Evolutionary conservation across 2,329 filamentous ascomycete genomes (phyloP), one percentile per base, ranked within the genome.

Genomic region (Xylaria sp.): DNA sequence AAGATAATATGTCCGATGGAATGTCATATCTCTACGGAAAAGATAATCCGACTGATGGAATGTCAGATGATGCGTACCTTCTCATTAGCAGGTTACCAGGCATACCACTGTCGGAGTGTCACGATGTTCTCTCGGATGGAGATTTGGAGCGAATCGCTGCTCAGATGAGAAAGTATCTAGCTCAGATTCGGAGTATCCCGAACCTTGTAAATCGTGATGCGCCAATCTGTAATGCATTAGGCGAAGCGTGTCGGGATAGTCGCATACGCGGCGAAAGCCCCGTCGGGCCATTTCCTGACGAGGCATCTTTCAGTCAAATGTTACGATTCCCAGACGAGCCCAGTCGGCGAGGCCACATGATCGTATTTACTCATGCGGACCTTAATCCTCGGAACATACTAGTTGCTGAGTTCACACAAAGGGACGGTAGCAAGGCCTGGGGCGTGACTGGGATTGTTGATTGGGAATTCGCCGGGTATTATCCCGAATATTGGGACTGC

Each of bases 351-450:
- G 75, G 75, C 12, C 76, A 80, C 61, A 65, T 67, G 25, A 76
- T 78, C 18, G 70, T 78, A 7, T 81, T 81, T 34, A 79, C 79
- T 3, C 78, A 67, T 62, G 77, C 76, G 1, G 78, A 80, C 57
- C 73, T 81, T 6, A 80, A 79, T 52, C 71, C 76, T 1, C 72
- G 76, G 7, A 81, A 81, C 54, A 80, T 81, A 25, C 60, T 80
- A 18, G 73, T 81, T 18, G 73, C 76, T 18, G 60, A 63, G 41
- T 57, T 70, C 18, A 48, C 37, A 1, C 62, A 69, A 13, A 56
- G 2, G 2, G 76, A 78, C 62, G 75, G 76, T 41, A 73, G 64
- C 52, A 73, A 67, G 10, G 69, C 66, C 50, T 2, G 75, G 76
- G 61, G 41, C 15, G 71, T 79, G 20, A 74, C 69, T 5, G 77